Evolutionary conservation across 768 basidiomycete genomes (phyloP), one percentile per base, ranked within the genome.

Genomic region (Artomyces pyxidatus): DNA sequence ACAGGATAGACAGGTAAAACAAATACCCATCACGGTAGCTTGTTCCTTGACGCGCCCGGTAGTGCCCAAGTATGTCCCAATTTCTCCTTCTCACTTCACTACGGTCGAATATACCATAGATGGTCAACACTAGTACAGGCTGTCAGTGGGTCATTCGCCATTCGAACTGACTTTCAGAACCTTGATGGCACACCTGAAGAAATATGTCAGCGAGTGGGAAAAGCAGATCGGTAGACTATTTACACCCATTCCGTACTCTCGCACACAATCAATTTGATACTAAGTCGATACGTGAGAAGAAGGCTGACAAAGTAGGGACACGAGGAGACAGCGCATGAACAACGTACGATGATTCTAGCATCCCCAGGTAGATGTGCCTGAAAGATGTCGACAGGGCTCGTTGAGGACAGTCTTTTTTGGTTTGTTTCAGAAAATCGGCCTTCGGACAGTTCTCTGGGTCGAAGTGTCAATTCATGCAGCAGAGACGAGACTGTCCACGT

Each of bases 381-480:
- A 46, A 72, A 85, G 10, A 86, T 72, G 0, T 83, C 62, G 1
- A 73, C 73, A 11, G 62, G 60, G 10, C 67, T 63, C 1, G 60
- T 42, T 0, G 71, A 71, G 19, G 68, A 77, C 11, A 85, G 64
- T 6, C 73, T 64, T 60, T 83, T 82, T 54, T 85, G 81, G 52
- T 85, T 86, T 48, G 81, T 78, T 9, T 71, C 68, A 1, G 84
- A 85, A 56, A 87, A 85, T 48, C 78, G 75, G 0, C 84, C 85
- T 3, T 75, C 71, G 0, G 85, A 87, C 11, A 88, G 70, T 51
- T 86, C 80, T 58, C 85, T 86, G 39, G 41, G 41, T n/a, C n/a
- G n/a, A n/a, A n/a, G n/a, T n/a, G n/a, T n/a, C n/a, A n/a, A n/a
- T n/a, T n/a, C n/a, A n/a, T n/a, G n/a, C n/a, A n/a, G n/a, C n/a